These are phyloP conservation scores for Diospyros lotus DNA, from an alignment of 148 eudicot genomes.

Conservation along the genomic window DNA sequence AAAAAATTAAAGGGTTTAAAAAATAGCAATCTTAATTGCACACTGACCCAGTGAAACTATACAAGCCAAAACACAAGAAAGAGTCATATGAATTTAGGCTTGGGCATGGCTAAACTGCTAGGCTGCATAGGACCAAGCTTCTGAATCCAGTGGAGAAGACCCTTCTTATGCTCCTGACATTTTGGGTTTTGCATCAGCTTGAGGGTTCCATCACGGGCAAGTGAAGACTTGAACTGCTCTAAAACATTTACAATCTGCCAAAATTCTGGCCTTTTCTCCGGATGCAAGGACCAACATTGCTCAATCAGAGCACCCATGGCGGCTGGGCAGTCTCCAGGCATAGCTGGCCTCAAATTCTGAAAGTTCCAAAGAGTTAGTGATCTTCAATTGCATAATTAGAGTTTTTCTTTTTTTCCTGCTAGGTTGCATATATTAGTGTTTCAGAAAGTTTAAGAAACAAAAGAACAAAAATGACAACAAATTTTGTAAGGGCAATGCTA, in stretches of 20 bases:
- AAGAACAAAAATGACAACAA: conserved; percentile 11
- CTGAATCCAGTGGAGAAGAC: conserved; percentile 68
- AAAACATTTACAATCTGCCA: conserved; percentile 84
- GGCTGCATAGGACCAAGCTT: conserved; percentile 51
- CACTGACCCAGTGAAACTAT: conserved; percentile 11
- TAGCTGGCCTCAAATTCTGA: conserved; percentile 74
- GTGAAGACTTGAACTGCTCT: conserved; percentile 61
- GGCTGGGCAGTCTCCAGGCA: conserved; percentile 64
- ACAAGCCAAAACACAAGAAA: conserved; percentile 20
- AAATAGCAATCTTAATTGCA: conserved; percentile 31
- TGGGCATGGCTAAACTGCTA: conserved; percentile 31
- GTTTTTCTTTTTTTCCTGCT: no score
- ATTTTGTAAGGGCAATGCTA: background rate
- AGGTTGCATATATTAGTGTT: background rate
- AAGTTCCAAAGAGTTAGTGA: conserved; percentile 19
- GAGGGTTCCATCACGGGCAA: conserved; percentile 58
- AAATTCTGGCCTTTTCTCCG: conserved; percentile 90
- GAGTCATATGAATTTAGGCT: conserved; percentile 47
- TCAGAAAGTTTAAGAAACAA: background rate
- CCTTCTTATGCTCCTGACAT: conserved; percentile 70
- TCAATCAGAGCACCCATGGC: conserved; percentile 78
- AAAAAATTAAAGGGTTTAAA: conserved; percentile 11
- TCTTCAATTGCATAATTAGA: conserved; percentile 4
- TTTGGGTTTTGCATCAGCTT: conserved; percentile 41
- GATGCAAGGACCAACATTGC: conserved; percentile 80